Evolutionary conservation across 176 grass and related monocot genomes (phyloP), one percentile per base, ranked within the genome.

Genomic region (Cenchrus fungigraminus): DNA sequence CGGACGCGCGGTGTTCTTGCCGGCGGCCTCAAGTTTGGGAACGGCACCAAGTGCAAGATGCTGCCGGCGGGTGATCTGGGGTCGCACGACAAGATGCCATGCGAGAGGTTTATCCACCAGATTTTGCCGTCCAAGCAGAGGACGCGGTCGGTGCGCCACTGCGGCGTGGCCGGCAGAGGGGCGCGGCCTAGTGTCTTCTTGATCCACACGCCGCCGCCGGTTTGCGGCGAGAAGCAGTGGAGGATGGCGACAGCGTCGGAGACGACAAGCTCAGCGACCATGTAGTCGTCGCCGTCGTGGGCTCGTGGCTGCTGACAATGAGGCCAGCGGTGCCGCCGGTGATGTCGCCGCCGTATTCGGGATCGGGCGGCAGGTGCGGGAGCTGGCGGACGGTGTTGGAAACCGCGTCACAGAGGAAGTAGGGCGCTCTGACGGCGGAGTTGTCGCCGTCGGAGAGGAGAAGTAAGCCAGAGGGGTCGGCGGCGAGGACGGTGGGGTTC

Each of bases 301-400:
- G 25, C 25, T 25, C 25, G 44, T 34, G 34, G 34, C 34, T 9
- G 60, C 22, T 9, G 25, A 29, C 25, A 28, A 64, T 10, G 61
- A 65, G 22, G 28, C 22, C 22, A 29, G 22, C 62, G 62, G 22
- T 49, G 46, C 46, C 46, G 46, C 46, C 46, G 46, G 46, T 49
- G 46, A 34, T 34, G 34, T 34, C 34, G 34, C 8, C 8, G 62
- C 25, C 25, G 28, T 29, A 4, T 10, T 1, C 61, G 32, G 62
- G 34, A 34, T 34, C 34, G 34, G 34, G 34, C 34, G 34, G 25
- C 61, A 28, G 62, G 25, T 32, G 9, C 10, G 62, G 62, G 62
- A 65, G 62, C 62, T 65, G 62, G 62, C 62, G 28, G 62, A 65
- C 62, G 62, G 62, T 65, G 62, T 29, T 29, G 62, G 62, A 65